Conservation (phyloP, 495 filamentous ascomycete species). For the Astrothelium macrocarpum region DNA sequence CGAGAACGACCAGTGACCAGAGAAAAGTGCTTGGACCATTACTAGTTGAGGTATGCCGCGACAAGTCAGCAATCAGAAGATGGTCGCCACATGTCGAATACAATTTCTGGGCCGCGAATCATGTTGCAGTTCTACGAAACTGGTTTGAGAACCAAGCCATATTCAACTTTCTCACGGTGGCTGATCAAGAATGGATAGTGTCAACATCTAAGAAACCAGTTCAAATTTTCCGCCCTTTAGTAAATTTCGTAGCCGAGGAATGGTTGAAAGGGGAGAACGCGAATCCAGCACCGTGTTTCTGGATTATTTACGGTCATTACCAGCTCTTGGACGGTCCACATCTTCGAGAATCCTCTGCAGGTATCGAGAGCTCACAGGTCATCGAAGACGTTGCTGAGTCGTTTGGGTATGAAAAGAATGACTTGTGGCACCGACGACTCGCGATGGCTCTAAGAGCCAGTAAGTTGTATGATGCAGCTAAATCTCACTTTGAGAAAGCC, state of each 20-base stretch:
- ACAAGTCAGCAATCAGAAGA: background rate
- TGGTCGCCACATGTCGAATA: background rate
- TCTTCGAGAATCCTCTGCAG: background rate
- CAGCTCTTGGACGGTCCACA: background rate
- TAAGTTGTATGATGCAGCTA: background rate
- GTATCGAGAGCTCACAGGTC: background rate
- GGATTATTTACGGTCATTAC: background rate
- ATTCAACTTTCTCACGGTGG: background rate
- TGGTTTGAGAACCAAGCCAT: background rate
- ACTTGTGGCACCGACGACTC: constrained; percentile 3
- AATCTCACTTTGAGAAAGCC: background rate
- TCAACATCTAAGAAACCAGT: background rate
- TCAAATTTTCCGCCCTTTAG: background rate
- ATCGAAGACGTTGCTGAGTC: constrained; percentile 1
- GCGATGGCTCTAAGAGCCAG: constrained; percentile 3
- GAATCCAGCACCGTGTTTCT: background rate
- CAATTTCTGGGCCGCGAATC: background rate
- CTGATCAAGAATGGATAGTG: background rate
- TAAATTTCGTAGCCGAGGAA: background rate
- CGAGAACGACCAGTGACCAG: background rate
- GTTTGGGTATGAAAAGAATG: constrained; percentile 9
- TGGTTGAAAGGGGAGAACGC: background rate
- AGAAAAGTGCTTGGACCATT: background rate
- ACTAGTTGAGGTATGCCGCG: background rate
- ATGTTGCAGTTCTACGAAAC: background rate